Evolutionary conservation across 768 basidiomycete genomes (phyloP), one percentile per base, ranked within the genome.

Genomic region (Calocera cornea): DNA sequence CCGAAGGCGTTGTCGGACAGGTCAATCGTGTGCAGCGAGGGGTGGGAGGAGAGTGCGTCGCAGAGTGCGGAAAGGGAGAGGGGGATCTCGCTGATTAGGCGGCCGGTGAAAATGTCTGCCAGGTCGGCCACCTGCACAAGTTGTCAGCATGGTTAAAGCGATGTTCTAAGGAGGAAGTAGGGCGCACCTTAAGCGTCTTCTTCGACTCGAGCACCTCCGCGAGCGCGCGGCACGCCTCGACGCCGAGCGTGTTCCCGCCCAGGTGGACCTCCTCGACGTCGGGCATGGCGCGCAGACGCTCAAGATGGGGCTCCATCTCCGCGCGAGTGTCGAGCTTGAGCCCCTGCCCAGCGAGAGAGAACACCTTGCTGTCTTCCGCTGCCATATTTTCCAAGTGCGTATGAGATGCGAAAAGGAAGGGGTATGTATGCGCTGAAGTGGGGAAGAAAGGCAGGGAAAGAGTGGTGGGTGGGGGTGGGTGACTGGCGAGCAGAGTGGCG

Each of bases 1-100:
- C 95, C 95, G 71, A 97, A 97, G 11, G 95, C 95, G 71, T 99
- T 99, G 76, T 98, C 95, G 73, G 86, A 89, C 65, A 99, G 85
- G 75, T 98, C 84, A 72, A 99, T 83, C 77, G 93, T 90, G 65
- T 88, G 81, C 63, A 99, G 87, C 1, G 88, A 84, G 2, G 86
- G 82, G 73, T 91, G 91, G 72, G 85, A 82, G 72, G 85, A 86
- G 69, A 99, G 84, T 14, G 94, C 86, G 72, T 92, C 85, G 75
- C 95, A 97, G 71, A 99, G 84, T 38, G 90, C 88, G 40, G 86
- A 83, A 54, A 99, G 86, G 17, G 97, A 92, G 68, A 79, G 83
- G 2, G 95, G 97, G 74, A 99, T 98, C 77, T 99, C 95, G 69
- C 85, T 82, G 79, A 97, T 97, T 73, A 97, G 83, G 70, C 95